Evolutionary conservation across 305 asterid species (phyloP).

Genomic region (Galium porrigens): DNA sequence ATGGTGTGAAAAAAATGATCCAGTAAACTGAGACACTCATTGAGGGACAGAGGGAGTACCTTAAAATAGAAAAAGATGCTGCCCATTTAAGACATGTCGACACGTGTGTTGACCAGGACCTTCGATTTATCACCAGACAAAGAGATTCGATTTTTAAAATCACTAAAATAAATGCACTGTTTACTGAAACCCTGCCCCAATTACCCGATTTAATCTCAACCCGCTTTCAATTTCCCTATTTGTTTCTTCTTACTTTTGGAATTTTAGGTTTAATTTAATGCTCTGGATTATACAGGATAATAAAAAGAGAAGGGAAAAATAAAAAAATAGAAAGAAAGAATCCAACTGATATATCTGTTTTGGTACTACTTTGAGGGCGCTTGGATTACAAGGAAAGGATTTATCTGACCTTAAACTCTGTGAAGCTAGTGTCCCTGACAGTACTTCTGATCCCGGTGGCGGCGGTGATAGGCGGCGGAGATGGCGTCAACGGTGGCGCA

Average conservation of each 20-base stretch:
- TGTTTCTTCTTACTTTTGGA: not conserved
- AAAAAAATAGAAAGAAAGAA: not conserved
- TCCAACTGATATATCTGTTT: not conserved
- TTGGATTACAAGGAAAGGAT: slow-evolving; percentile 12
- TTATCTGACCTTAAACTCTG: not conserved
- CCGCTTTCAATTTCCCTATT: slow-evolving; percentile 4
- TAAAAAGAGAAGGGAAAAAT: not conserved
- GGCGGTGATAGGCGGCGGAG: slow-evolving; percentile 14
- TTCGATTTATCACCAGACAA: slow-evolving; percentile 1
- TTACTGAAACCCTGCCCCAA: not conserved
- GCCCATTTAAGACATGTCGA: not conserved
- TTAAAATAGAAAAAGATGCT: too few relatives aligned
- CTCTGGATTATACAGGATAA: not conserved
- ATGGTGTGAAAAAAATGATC: too few relatives aligned
- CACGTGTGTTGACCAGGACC: slow-evolving; percentile 4
- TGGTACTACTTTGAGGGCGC: not conserved
- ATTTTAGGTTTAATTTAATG: not conserved
- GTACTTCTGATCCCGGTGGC: slow-evolving; percentile 24
- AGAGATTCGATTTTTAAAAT: not conserved
- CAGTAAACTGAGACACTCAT: too few relatives aligned
- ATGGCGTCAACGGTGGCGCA: slow-evolving; percentile 56
- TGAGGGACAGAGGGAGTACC: too few relatives aligned
- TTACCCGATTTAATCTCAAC: not conserved
- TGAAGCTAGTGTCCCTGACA: not conserved
- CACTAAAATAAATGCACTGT: not conserved